Evolutionary conservation across 352 stramenopile genomes (phyloP), one percentile per base, ranked within the genome.

Genomic region (Pythium monospermum): DNA sequence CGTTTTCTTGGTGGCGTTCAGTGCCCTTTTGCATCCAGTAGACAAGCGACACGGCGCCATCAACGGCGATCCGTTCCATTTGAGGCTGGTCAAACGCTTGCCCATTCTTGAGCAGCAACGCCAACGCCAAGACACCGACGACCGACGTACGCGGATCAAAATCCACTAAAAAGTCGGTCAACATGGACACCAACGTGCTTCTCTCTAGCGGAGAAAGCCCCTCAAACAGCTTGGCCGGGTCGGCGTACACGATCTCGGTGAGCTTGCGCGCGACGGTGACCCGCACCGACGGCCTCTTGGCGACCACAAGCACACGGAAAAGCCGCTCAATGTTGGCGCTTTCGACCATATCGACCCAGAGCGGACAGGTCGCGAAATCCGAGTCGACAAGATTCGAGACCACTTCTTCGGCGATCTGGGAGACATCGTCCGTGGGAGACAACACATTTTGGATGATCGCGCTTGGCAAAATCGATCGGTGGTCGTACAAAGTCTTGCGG

Each of bases 21-120:
- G 79, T 89, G 13, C 82, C 82, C 50, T 92, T 91, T 49, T 89
- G 76, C 53, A 90, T 85, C 82, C 82, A 92, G 38, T 92, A 90
- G 11, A 90, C 71, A 2, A 92, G 47, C 13, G 76, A 89, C 8
- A 82, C 63, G 0, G 79, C 72, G 8, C 76, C 75, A 25, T 88
- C 76, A 0, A 87, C 68, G n/a, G 72, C 78, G 38, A 92, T 69
- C 25, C 70, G 75, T n/a, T 87, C 60, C 79, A 87, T 89, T 43
- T 92, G 79, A 16, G 70, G 56, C 5, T 58, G 30, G 21, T 80
- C 66, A 1, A 92, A 59, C 12, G 35, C 35, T 36, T 87, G 71
- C 1, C 73, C 76, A 28, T 87, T 77, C 40, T 74, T 79, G 1
- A 92, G 56, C 7, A 92, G 64, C 13, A 91, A 49, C 22, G 71